These are phyloP conservation scores for Solanum chaucha DNA, from an alignment of 257 asterid species.

Conservation along the genomic window DNA sequence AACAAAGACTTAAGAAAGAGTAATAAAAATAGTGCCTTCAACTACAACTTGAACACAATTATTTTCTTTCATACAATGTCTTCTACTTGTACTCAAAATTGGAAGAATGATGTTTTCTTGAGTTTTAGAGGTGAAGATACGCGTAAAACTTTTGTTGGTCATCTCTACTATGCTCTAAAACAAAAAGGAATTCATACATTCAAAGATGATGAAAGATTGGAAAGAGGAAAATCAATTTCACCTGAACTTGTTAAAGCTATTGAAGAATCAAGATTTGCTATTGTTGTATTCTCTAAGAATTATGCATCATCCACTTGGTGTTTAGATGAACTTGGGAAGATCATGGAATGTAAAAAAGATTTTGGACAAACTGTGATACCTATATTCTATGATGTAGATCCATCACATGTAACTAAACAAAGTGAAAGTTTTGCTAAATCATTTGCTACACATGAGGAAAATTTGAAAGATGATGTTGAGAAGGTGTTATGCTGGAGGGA, in stretches of 20 bases:
- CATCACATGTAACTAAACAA: background rate
- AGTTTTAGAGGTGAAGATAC: constrained; percentile 7
- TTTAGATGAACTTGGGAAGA: background rate
- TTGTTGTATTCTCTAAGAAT: background rate
- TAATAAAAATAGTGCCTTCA: background rate
- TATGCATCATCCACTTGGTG: constrained; percentile 1
- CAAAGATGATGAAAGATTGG: constrained; percentile 1
- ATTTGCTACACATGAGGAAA: background rate
- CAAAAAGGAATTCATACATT: background rate
- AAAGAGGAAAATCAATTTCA: background rate
- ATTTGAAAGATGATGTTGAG: background rate
- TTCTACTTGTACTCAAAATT: background rate
- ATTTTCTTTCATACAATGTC: background rate
- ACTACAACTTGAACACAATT: background rate
- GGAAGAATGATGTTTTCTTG: constrained; percentile 4
- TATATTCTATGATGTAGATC: background rate
- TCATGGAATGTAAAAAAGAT: background rate
- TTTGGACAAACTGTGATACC: background rate
- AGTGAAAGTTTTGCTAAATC: background rate
- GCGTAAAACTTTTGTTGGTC: background rate
- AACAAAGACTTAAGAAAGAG: background rate
- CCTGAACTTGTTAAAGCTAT: constrained; percentile 1
- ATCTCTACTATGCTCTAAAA: background rate
- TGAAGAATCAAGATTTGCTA: background rate
- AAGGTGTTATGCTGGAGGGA: background rate